Base-by-base conservation (phyloP, 1,139 yeast species). In the Yarrowia galli region DNA sequence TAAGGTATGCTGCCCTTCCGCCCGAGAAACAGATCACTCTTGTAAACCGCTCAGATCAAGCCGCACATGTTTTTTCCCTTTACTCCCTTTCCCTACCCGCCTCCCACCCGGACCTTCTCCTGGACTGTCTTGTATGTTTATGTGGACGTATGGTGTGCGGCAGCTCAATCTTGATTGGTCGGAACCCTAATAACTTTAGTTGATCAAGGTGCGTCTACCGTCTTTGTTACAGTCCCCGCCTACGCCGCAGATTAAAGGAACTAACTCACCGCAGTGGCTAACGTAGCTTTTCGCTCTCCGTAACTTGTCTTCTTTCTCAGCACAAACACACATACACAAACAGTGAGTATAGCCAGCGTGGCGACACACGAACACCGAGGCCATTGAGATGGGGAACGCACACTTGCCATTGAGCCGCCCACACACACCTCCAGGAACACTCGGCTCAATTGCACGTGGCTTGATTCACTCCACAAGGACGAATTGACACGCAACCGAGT, bases 181-280 rank as follows among this genome's bases (percentile, higher is more conserved):
- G 25, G 32, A 54, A 54, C 61, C 35, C 28, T 40, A 40, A 38
- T 40, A 38, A 23, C 61, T 38, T 40, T 54, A 54, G 46, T n/a
- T n/a, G 48, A 38, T 40, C 36, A 40, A 25, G 22, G 46, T 54
- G 61, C 46, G 46, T 40, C 61, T 25, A 40, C 36, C 61, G 61
- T 36, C 61, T 54, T 54, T 54, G 61, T 54, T 54, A 28, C 48
- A 54, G 64, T 58, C 64, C 64, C 64, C 64, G 64, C 64, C 64
- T 58, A 43, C 40, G 64, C 64, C 64, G 64, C 64, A 58, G 64
- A 43, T 58, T 42, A 43, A 43, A 32, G 64, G 51, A 43, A 32
- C 64, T 43, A 58, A 58, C 64, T 32, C 51, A 58, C 51, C 40
- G 46, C 51, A 32, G 51, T 42, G 49, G 49, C 64, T 56, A 58